Evolutionary conservation across 1,284 basidiomycete species (phyloP), one percentile per base, ranked within the genome.

Genomic region (Ceratobasidium sp.): DNA sequence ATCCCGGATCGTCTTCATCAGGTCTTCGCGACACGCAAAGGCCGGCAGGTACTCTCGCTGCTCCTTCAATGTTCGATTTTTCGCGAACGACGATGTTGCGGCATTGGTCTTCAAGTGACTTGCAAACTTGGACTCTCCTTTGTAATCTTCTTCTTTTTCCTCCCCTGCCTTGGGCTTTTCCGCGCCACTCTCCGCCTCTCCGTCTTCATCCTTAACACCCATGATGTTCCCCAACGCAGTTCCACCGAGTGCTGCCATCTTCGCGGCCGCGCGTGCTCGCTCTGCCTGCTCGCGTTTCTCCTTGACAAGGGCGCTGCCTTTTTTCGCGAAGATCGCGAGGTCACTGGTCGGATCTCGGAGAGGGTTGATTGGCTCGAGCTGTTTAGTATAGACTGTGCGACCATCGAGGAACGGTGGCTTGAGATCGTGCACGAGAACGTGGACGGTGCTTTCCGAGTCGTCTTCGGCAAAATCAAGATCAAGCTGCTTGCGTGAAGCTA

Each of bases 361-460:
- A 0, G 97, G 97, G 77, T 98, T 98, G 81, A 99, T 93, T 0
- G 97, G 96, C 63, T 98, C 96, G 18, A 99, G 85, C 79, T 99
- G 97, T 79, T 92, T 96, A 1, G 97, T 99, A 80, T 92, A 99
- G 0, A 98, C 92, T 0, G 94, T 96, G 25, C 93, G 91, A 0
- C 97, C 97, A 77, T 99, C 96, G 72, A 99, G 85, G 84, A 99
- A 99, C 0, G 97, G 97, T 0, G 97, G 97, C 77, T 97, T 97
- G 67, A 99, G 87, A 79, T 98, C 92, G 77, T 99, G 97, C 0
- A 98, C 92, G 81, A 99, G 91, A 51, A 99, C 92, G 79, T 99
- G 97, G 0, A 99, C 96, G 0, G 95, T 92, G 0, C 92, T 94
- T 80, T 98, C 97, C 0, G 92, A 90, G 76, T 96, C 94, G 78